These are phyloP conservation scores for Polyporus tsugae DNA, from an alignment of 1,284 basidiomycete species.

Conservation along the genomic window DNA sequence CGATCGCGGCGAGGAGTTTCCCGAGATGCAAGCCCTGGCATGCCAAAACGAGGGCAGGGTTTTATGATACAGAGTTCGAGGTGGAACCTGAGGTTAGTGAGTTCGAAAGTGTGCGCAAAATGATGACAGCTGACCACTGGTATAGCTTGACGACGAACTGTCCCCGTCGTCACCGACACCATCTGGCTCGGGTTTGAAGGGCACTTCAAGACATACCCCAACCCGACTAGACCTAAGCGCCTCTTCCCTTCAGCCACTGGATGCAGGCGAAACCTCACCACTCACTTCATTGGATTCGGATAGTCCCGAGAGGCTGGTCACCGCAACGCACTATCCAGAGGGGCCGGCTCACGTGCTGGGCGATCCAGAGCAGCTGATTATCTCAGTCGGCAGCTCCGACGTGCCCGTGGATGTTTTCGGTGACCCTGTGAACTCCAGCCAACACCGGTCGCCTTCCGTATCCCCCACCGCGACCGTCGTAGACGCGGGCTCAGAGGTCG, in stretches of 20 bases:
- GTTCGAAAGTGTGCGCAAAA: not conserved
- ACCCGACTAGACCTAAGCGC: not conserved
- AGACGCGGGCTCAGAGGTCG: not conserved
- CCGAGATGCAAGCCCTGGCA: slow-evolving; percentile 45
- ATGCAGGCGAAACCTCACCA: slow-evolving; percentile 1
- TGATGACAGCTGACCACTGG: not conserved
- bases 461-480: slow-evolving; percentile 2
- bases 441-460: not conserved
- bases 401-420: not conserved
- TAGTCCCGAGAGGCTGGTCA: not conserved
- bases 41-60: slow-evolving; percentile 27
- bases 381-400: slow-evolving; percentile 1
- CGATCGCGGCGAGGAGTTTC: slow-evolving; percentile 52
- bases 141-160: not conserved
- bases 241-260: not conserved
- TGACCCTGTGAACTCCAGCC: slow-evolving; percentile 1
- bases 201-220: not conserved
- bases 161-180: not conserved
- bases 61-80: slow-evolving; percentile 28
- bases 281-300: slow-evolving; percentile 1
- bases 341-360: too few species aligned
- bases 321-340: not conserved
- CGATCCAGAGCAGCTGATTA: not conserved
- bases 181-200: not conserved
- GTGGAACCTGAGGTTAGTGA: slow-evolving; percentile 6